phyloP scores from a whole-genome alignment of 2,329 filamentous ascomycete genomes.

The Graphilbum sp. region DNA sequence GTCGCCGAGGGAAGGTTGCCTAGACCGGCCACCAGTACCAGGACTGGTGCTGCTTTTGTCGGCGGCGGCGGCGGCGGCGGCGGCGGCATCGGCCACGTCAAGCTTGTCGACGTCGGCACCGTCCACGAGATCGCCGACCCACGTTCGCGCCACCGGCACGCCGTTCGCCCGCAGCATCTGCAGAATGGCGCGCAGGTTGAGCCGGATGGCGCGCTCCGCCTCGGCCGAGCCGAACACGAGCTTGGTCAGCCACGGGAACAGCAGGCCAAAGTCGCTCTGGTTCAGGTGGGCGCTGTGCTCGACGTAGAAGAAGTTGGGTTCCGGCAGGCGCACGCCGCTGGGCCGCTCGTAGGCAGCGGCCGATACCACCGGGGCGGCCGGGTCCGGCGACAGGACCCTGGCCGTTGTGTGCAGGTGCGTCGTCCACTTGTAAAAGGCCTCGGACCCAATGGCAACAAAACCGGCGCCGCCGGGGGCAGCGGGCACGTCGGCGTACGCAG shows the following conservation, averaged over 20 bases:
- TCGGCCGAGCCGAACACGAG: constrained; percentile 39
- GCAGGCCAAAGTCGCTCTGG: constrained; percentile 68
- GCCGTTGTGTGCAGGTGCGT: constrained; percentile 56
- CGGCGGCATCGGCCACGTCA: constrained; percentile 6
- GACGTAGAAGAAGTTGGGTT: constrained; percentile 61
- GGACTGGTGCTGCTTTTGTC: not conserved
- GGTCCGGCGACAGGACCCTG: constrained; percentile 42
- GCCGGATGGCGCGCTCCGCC: constrained; percentile 39
- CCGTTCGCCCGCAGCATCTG: constrained; percentile 37
- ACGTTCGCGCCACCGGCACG: constrained; percentile 32
- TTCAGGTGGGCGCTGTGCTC: constrained; percentile 59
- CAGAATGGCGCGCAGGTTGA: constrained; percentile 42
- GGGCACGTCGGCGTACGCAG: constrained; percentile 38
- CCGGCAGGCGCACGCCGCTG: constrained; percentile 24
- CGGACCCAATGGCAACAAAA: constrained; percentile 55
- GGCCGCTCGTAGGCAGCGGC: constrained; percentile 24
- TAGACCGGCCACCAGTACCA: no score
- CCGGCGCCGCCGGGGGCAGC: constrained; percentile 37
- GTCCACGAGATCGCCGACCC: constrained; percentile 31
- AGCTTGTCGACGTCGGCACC: constrained; percentile 23
- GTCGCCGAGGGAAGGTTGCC: no score
- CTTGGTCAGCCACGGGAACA: constrained; percentile 58
- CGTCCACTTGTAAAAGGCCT: constrained; percentile 65
- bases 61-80: not conserved
- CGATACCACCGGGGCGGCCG: constrained; percentile 24